Evolutionary conservation across 306 rosid species (phyloP).

Genomic region (Arachis hypogaea): DNA sequence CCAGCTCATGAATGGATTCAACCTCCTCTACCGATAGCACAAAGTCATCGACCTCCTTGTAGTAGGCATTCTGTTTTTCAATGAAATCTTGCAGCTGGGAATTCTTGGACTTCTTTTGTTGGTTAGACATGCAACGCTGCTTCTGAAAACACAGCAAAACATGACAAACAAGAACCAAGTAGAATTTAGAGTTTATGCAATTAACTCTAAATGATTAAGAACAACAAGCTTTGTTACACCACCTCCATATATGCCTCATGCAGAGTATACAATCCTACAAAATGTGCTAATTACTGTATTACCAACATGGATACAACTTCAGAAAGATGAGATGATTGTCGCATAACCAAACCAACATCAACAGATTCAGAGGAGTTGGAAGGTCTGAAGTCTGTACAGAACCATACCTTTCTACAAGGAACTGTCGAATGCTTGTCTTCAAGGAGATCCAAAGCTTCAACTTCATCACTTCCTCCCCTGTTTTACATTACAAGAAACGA

Average conservation of each 20-base stretch:
- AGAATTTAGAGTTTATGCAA: constrained; percentile 5
- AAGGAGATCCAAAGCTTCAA: constrained; percentile 30
- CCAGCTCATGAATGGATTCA: constrained; percentile 53
- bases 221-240: neutral
- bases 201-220: neutral
- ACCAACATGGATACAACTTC: neutral
- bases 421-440: constrained; percentile 50
- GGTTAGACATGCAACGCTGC: constrained; percentile 35
- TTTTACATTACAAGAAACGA: constrained; percentile 28
- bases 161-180: constrained; percentile 18
- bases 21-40: constrained; percentile 72
- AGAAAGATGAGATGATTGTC: neutral
- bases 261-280: constrained; percentile 4
- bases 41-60: constrained; percentile 73
- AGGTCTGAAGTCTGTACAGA: neutral
- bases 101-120: constrained; percentile 33
- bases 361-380: neutral
- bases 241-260: neutral
- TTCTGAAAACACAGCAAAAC: constrained; percentile 50
- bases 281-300: neutral
- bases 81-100: constrained; percentile 59
- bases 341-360: neutral
- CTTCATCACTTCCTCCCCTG: constrained; percentile 44
- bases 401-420: constrained; percentile 61
- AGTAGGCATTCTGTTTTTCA: constrained; percentile 68